A percentile compares a stretch with the other conserved stretches of the same genome.
Evolutionary conservation across 352 stramenopile genomes (phyloP).

Genomic region (Thalassiosira sp.): DNA sequence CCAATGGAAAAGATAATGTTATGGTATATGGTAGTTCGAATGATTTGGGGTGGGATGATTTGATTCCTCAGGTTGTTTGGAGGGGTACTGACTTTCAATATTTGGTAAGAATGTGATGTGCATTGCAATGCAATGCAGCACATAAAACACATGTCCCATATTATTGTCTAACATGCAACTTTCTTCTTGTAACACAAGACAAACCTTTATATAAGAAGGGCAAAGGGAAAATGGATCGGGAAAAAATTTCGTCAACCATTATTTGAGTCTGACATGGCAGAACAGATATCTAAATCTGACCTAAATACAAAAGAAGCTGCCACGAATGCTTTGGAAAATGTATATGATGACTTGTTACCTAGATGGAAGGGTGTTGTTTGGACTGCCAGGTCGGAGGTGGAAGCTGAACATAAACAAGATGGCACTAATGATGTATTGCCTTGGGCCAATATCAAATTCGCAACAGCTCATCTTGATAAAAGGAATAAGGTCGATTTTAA

Average conservation of each 20-base stretch:
- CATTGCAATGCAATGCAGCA: background rate
- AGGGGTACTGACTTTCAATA: background rate
- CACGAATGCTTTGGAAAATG: background rate
- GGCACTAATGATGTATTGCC: no score
- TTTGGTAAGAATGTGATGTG: background rate
- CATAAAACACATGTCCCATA: no score
- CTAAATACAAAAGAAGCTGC: slow-evolving; percentile 2
- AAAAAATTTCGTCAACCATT: background rate
- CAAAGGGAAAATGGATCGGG: background rate
- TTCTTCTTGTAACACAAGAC: no score
- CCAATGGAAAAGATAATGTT: background rate
- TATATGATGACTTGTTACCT: slow-evolving; percentile 15
- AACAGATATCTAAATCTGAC: background rate
- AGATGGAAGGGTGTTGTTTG: slow-evolving; percentile 30
- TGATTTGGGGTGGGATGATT: background rate
- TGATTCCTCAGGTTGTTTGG: background rate
- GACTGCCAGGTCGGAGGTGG: slow-evolving; percentile 7
- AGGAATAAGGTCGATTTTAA: background rate
- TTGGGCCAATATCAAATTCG: slow-evolving; percentile 33
- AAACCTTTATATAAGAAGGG: no score
- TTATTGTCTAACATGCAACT: background rate
- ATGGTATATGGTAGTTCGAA: background rate
- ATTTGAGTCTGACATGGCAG: background rate
- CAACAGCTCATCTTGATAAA: background rate
- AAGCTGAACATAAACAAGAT: slow-evolving; percentile 8